Percentiles rank a stretch among this genome's conserved stretches.
Evolutionary conservation across 2,329 filamentous ascomycete species (phyloP).

Genomic region (Tothia fuscella): DNA sequence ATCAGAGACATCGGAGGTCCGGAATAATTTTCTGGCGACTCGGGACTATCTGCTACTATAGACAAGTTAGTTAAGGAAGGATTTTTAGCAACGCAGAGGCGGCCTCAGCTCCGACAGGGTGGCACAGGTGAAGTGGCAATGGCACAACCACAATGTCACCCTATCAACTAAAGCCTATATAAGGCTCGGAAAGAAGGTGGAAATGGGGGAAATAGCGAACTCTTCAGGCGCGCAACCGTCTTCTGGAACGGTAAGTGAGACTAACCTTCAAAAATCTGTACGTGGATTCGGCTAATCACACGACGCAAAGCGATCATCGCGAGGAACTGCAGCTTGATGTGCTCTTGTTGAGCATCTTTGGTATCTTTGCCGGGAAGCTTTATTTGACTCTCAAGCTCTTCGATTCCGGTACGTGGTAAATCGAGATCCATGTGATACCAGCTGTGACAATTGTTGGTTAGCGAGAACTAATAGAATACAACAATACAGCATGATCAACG

Average conservation of each 20-base stretch:
- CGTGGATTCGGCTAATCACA: slow-evolving; percentile 42
- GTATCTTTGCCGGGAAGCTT: slow-evolving; percentile 37
- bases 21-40: slow-evolving; percentile 22
- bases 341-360: slow-evolving; percentile 25
- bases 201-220: too few species aligned
- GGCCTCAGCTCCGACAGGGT: too few species aligned
- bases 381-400: slow-evolving; percentile 40
- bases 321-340: slow-evolving; percentile 45
- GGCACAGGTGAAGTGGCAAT: too few species aligned
- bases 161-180: too few species aligned
- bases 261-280: slow-evolving; percentile 41
- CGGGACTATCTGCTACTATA: slow-evolving; percentile 15
- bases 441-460: slow-evolving; percentile 29
- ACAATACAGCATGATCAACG: too few species aligned
- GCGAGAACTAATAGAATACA: too few species aligned
- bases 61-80: too few species aligned
- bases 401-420: slow-evolving; percentile 43
- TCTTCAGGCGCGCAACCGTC: neutral
- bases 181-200: too few species aligned
- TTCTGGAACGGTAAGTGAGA: slow-evolving; percentile 10
- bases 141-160: too few species aligned
- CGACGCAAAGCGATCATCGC: slow-evolving; percentile 47
- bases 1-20: slow-evolving; percentile 33
- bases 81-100: too few species aligned
- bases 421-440: slow-evolving; percentile 47